Percentiles rank a stretch among this genome's conserved stretches.
phyloP scores from a whole-genome alignment of 495 filamentous ascomycete species.

The Xylaria curta region DNA sequence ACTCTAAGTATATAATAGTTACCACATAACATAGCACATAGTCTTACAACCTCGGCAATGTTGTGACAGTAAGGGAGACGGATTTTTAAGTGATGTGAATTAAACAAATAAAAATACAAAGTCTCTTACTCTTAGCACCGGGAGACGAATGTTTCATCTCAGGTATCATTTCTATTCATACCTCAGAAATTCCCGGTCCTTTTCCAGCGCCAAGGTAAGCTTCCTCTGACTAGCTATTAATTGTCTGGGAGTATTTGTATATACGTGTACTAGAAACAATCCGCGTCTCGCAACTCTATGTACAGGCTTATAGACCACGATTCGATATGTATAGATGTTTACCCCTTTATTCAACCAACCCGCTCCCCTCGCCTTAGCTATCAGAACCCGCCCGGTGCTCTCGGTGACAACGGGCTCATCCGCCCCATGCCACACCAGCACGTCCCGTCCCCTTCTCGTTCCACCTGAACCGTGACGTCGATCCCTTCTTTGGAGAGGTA shows the following conservation, averaged over 20 bases:
- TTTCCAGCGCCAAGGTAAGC: not conserved
- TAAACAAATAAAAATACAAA: not conserved
- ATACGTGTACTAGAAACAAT: not conserved
- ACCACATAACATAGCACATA: not conserved
- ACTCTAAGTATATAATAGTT: not conserved
- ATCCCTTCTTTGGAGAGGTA: conserved; percentile 68
- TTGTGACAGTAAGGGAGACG: not conserved
- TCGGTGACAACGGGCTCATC: conserved; percentile 30
- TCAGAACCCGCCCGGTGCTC: conserved; percentile 30
- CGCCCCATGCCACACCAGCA: conserved; percentile 75
- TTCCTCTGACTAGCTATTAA: not conserved
- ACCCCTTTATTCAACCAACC: not conserved
- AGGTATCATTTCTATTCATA: not conserved
- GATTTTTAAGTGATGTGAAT: not conserved
- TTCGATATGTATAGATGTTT: conserved; percentile 1
- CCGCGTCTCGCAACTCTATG: not conserved
- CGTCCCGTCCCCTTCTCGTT: conserved; percentile 73
- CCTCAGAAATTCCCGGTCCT: not conserved
- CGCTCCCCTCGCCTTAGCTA: not conserved
- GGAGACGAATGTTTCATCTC: not conserved
- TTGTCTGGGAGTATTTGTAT: not conserved
- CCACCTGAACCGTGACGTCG: conserved; percentile 76
- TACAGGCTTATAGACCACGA: not conserved
- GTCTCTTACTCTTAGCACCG: not conserved
- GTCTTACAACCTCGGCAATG: not conserved